Conservation (phyloP, 139 green algal genomes). For the Micromonas commoda region DNA sequence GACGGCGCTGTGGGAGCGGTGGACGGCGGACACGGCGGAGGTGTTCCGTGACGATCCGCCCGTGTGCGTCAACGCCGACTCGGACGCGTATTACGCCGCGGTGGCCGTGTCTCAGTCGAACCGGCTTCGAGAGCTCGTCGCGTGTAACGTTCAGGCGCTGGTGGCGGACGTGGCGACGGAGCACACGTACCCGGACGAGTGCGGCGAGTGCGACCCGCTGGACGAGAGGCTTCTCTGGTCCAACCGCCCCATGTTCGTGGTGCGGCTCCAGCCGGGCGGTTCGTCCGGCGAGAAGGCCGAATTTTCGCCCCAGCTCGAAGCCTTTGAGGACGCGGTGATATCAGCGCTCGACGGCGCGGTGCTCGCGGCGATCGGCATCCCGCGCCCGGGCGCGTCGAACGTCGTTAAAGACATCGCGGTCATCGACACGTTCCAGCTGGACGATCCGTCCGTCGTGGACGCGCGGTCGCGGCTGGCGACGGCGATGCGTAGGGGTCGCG, state of each 20-base stretch:
- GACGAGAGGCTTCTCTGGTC: constrained; percentile 41
- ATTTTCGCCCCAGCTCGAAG: constrained; percentile 74
- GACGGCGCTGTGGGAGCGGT: constrained; percentile 57
- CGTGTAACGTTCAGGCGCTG: constrained; percentile 77
- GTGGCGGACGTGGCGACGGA: constrained; percentile 65
- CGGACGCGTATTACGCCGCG: constrained; percentile 44
- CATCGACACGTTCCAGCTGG: background rate
- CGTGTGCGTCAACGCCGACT: constrained; percentile 63
- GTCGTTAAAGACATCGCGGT: too few species aligned
- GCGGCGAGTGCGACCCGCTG: constrained; percentile 28
- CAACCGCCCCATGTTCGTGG: constrained; percentile 57
- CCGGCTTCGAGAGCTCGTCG: constrained; percentile 65
- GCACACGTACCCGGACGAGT: constrained; percentile 48
- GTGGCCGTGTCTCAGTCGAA: constrained; percentile 59
- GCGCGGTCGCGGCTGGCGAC: background rate
- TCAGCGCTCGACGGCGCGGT: too few species aligned
- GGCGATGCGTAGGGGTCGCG: background rate
- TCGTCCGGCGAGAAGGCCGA: constrained; percentile 77
- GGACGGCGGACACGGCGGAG: constrained; percentile 59
- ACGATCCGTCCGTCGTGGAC: background rate
- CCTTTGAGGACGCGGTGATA: too few species aligned
- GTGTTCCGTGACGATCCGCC: constrained; percentile 61
- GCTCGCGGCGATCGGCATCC: too few species aligned
- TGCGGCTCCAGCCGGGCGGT: constrained; percentile 61
- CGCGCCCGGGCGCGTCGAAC: too few species aligned